phyloP scores from a whole-genome alignment of 768 basidiomycete genomes.

The Amanita jacksonii region DNA sequence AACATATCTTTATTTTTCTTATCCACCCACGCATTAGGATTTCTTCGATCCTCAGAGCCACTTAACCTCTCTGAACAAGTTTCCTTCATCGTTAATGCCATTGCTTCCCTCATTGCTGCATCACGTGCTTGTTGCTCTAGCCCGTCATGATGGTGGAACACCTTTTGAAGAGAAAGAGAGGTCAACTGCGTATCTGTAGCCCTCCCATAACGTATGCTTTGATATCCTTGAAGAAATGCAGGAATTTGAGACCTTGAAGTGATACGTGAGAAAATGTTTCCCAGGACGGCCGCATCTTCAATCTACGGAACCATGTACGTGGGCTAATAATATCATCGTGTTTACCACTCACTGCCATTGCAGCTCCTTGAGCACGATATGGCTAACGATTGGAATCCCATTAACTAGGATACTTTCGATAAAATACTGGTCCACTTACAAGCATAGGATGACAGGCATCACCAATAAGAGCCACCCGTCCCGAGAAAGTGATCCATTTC shows the following conservation, averaged over 20 bases:
- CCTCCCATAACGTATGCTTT: constrained; percentile 41
- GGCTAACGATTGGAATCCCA: constrained; percentile 22
- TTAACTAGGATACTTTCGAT: too few species aligned
- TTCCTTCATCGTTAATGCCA: constrained; percentile 28
- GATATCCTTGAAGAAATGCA: constrained; percentile 40
- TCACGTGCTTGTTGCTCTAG: constrained; percentile 46
- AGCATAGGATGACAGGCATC: constrained; percentile 54
- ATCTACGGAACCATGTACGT: constrained; percentile 18
- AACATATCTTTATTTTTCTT: constrained; percentile 32
- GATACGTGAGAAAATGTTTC: constrained; percentile 41
- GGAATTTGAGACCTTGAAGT: constrained; percentile 31
- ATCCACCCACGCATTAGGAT: constrained; percentile 49
- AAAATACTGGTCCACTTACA: constrained; percentile 22
- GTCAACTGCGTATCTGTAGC: constrained; percentile 38
- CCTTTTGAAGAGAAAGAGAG: constrained; percentile 39
- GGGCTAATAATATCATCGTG: not conserved
- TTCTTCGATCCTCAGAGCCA: constrained; percentile 17
- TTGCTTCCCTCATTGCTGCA: constrained; percentile 37
- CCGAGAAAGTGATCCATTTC: constrained; percentile 37
- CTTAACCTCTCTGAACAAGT: constrained; percentile 13
- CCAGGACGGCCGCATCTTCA: constrained; percentile 42
- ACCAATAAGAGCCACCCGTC: constrained; percentile 36
- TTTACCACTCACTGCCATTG: constrained; percentile 34
- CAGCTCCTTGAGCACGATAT: constrained; percentile 45
- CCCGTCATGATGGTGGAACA: constrained; percentile 52